A percentile compares a stretch with the other conserved stretches of the same genome.
Conservation (phyloP, 495 filamentous ascomycete species). For the Letharia columbiana region DNA sequence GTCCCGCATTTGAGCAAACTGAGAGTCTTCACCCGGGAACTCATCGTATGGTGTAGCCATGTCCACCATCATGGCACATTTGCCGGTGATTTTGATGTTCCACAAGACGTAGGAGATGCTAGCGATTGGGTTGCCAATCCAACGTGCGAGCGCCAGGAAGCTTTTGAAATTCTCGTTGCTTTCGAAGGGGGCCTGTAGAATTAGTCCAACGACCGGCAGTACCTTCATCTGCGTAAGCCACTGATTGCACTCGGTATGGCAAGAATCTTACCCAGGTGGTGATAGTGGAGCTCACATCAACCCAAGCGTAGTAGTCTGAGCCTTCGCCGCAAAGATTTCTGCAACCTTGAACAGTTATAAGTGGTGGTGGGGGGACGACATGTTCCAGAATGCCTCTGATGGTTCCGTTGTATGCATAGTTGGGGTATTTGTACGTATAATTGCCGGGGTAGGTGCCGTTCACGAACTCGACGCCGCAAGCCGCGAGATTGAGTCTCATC, state of each 20-base stretch:
- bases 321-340: conserved; percentile 29
- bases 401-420: background rate
- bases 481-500: conserved; percentile 17
- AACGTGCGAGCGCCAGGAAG: conserved; percentile 31
- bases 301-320: conserved; percentile 25
- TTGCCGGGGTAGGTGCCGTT: no score
- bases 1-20: conserved; percentile 36
- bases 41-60: conserved; percentile 33
- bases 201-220: background rate
- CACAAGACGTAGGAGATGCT: conserved; percentile 37
- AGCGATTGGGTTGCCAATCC: conserved; percentile 36
- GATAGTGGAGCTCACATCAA: conserved; percentile 31
- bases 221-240: background rate
- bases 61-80: conserved; percentile 39
- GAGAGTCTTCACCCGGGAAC: conserved; percentile 23
- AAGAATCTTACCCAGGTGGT: conserved; percentile 35
- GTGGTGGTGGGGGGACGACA: background rate
- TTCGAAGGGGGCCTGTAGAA: conserved; percentile 38
- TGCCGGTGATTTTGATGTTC: conserved; percentile 41
- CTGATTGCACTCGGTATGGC: background rate
- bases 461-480: conserved; percentile 9
- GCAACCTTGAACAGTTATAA: conserved; percentile 29
- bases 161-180: conserved; percentile 34
- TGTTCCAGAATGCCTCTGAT: conserved; percentile 2
- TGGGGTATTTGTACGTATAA: background rate